These are phyloP conservation scores for Multifurca ochricompacta DNA, from an alignment of 768 basidiomycete genomes.

Conservation along the genomic window DNA sequence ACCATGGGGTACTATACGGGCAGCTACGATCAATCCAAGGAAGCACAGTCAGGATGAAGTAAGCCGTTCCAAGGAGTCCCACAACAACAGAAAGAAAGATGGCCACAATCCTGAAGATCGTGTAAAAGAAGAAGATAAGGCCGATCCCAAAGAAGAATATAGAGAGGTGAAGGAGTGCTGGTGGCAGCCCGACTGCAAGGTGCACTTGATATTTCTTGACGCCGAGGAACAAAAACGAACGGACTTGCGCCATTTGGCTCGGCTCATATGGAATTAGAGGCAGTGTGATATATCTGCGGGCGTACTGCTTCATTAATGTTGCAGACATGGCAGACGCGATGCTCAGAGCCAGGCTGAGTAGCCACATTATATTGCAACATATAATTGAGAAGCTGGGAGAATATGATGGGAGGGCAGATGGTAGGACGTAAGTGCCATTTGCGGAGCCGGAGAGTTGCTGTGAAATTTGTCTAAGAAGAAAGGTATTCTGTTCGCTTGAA, in stretches of 20 bases:
- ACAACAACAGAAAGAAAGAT: constrained; percentile 3
- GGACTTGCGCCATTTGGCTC: constrained; percentile 34
- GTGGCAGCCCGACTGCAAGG: constrained; percentile 34
- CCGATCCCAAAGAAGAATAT: constrained; percentile 43
- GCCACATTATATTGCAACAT: constrained; percentile 16
- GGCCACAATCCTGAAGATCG: constrained; percentile 20
- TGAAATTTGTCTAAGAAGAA: constrained; percentile 9
- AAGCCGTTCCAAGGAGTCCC: constrained; percentile 2
- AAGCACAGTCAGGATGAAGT: constrained; percentile 17
- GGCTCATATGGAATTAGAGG: constrained; percentile 23
- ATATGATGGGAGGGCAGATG: not conserved
- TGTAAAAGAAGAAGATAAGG: constrained; percentile 37
- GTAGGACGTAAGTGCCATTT: not conserved
- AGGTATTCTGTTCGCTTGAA: not conserved
- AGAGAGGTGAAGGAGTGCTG: constrained; percentile 41
- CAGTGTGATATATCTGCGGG: constrained; percentile 13
- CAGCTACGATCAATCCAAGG: constrained; percentile 13
- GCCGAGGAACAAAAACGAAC: constrained; percentile 31
- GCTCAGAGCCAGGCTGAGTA: constrained; percentile 15
- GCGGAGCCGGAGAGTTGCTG: constrained; percentile 7
- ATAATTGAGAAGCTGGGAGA: not conserved
- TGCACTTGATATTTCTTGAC: constrained; percentile 34
- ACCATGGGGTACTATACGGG: constrained; percentile 21
- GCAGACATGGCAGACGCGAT: constrained; percentile 14
- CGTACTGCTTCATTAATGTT: constrained; percentile 14